phyloP scores from a whole-genome alignment of 192 early-diverging fungal genomes.

The Gamsiella multidivaricata region DNA sequence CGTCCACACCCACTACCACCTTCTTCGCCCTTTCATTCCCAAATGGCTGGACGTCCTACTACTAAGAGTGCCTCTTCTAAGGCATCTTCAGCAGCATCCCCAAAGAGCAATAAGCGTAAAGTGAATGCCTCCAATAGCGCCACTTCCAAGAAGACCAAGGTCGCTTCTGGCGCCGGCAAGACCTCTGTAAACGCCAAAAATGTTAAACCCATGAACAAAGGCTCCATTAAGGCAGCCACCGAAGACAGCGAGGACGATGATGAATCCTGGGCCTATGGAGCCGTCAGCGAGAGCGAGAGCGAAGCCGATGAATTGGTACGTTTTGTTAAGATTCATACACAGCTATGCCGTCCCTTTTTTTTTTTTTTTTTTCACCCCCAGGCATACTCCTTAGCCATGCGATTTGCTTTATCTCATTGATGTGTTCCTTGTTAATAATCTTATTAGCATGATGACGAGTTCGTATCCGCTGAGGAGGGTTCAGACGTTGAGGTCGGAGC shows the following conservation, averaged over 20 bases:
- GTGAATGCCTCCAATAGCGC: slow-evolving; percentile 5
- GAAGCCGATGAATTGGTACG: slow-evolving; percentile 39
- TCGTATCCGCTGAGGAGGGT: slow-evolving; percentile 54
- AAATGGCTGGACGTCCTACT: slow-evolving; percentile 43
- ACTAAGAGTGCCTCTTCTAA: slow-evolving; percentile 11
- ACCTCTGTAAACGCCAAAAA: slow-evolving; percentile 3
- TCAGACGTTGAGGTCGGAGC: slow-evolving; percentile 53
- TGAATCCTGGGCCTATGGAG: slow-evolving; percentile 53
- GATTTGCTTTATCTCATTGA: background rate
- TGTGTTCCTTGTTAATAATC: no score
- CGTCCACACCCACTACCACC: background rate
- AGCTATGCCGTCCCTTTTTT: background rate
- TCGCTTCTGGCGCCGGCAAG: slow-evolving; percentile 16
- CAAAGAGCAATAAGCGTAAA: slow-evolving; percentile 48
- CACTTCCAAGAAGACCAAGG: slow-evolving; percentile 37
- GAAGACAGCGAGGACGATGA: slow-evolving; percentile 36
- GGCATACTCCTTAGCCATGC: no score
- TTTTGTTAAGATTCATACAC: background rate
- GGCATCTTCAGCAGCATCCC: slow-evolving; percentile 10
- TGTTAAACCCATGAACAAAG: slow-evolving; percentile 14
- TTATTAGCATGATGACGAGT: slow-evolving; percentile 52
- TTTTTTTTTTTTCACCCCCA: no score
- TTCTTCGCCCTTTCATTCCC: background rate
- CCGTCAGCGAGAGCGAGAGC: slow-evolving; percentile 37
- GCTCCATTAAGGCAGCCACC: background rate